A percentile compares a stretch with the other conserved stretches of the same genome.
phyloP scores from a whole-genome alignment of 345 rosid species.

The Streptanthus diversifolius region DNA sequence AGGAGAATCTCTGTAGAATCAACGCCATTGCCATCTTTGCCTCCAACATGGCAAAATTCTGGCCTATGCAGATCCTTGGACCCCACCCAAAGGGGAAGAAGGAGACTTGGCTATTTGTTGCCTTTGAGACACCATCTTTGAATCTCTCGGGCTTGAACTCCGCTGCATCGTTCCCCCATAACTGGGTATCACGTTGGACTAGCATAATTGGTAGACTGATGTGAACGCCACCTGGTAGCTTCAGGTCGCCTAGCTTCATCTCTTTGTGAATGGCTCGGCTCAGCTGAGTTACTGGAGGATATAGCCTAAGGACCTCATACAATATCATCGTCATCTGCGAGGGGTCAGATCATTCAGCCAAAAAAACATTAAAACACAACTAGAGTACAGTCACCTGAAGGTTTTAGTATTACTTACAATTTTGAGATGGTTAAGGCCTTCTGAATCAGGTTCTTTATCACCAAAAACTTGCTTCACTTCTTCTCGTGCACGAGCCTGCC shows the following conservation, averaged over 20 bases:
- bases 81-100: slow-evolving; percentile 32
- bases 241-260: slow-evolving; percentile 41
- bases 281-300: slow-evolving; percentile 10
- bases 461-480: slow-evolving; percentile 51
- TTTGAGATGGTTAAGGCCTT: slow-evolving; percentile 36
- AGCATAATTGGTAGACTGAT: slow-evolving; percentile 26
- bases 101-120: slow-evolving; percentile 43
- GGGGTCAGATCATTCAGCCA: not conserved
- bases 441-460: slow-evolving; percentile 24
- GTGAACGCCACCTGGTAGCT: slow-evolving; percentile 33
- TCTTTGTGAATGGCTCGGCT: slow-evolving; percentile 30
- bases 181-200: slow-evolving; percentile 44
- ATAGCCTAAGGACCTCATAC: slow-evolving; percentile 30
- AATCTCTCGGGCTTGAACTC: slow-evolving; percentile 59
- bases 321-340: slow-evolving; percentile 31
- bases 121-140: slow-evolving; percentile 44
- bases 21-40: slow-evolving; percentile 46
- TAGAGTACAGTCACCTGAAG: not conserved
- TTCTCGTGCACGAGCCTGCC: slow-evolving; percentile 58
- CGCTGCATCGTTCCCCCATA: slow-evolving; percentile 55
- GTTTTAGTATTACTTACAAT: slow-evolving; percentile 29
- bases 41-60: slow-evolving; percentile 51
- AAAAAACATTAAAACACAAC: not conserved
- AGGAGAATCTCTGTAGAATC: slow-evolving; percentile 46
- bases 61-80: slow-evolving; percentile 49